Percentiles rank a stretch among this genome's conserved stretches.
These are phyloP conservation scores for Umbelopsis vinacea DNA, from an alignment of 192 early-diverging fungal genomes.

Conservation along the genomic window DNA sequence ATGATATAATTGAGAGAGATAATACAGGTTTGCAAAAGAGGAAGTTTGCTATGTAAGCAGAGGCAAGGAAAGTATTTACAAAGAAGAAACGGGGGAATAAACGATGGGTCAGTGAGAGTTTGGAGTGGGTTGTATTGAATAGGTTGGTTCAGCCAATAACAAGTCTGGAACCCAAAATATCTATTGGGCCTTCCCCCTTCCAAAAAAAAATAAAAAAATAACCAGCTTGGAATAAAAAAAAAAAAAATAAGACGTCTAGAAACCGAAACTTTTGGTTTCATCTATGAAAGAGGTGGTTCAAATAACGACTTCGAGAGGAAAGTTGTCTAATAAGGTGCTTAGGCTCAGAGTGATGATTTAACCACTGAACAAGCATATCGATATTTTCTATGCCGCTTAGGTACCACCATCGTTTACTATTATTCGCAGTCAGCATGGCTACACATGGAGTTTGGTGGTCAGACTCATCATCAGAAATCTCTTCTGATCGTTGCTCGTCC, in stretches of 20 bases:
- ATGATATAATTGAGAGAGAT: not conserved
- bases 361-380: conserved; percentile 9
- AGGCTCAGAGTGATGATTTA: not conserved
- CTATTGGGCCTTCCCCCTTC: not conserved
- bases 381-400: conserved; percentile 24
- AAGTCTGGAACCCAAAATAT: conserved; percentile 13
- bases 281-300: not conserved
- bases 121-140: conserved; percentile 1
- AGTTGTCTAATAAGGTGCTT: conserved; percentile 16
- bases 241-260: conserved; percentile 15
- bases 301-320: conserved; percentile 19
- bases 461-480: no score
- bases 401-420: conserved; percentile 17
- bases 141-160: conserved; percentile 5
- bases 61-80: not conserved
- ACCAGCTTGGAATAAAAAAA: not conserved
- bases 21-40: not conserved
- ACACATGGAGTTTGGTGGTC: not conserved
- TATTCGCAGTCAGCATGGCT: conserved; percentile 22
- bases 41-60: not conserved
- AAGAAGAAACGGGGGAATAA: not conserved
- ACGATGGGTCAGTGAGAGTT: not conserved
- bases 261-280: conserved; percentile 17
- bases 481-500: no score
- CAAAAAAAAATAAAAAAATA: conserved; percentile 3